Base-by-base conservation (phyloP, 2,329 filamentous ascomycete genomes). In the Spiromastix sp. region DNA sequence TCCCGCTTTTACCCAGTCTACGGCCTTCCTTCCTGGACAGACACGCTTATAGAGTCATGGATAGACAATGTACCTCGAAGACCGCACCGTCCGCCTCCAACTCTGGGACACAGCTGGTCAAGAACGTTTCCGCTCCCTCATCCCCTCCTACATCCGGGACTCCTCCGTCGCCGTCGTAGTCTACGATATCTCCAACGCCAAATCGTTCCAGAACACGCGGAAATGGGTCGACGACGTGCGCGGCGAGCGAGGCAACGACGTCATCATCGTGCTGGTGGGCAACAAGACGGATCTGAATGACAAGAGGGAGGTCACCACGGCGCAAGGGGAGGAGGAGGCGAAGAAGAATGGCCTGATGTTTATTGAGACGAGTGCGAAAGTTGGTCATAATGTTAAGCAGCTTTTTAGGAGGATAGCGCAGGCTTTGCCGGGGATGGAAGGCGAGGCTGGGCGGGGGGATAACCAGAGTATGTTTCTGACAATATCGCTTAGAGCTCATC, bases 201-300 rank as follows among this genome's bases (percentile, higher is more conserved):
- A 96, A 65, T 93, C 86, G 16, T 98, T 98, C 70, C 83, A 95
- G 59, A 95, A 98, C 65, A 98, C 91, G 36, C 79, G 87, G 55
- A 98, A 98, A 72, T 98, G 93, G 91, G 93, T 98, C 47, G 91
- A 98, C 57, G 91, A 98, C 57, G 91, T 98, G 39, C 77, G 91
- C 43, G 89, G 87, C 34, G 91, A 98, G 69, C 77, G 91, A 54
- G 91, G 91, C 34, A 94, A 93, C 68, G 91, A 98, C 63, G 93
- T 98, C 42, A 98, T 98, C 52, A 96, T 98, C 52, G 91, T 98
- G 30, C 68, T 98, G 30, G 93, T 98, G 25, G 91, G 91, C 48
- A 98, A 98, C 72, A 98, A 98, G 78, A 98, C 91, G 29, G 91
- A 98, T 71, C 64, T 98, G 61, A 93, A 91, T 62, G 91, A 98